Conservation (phyloP, 2,329 filamentous ascomycete genomes). For the Fusarium lateritium region DNA sequence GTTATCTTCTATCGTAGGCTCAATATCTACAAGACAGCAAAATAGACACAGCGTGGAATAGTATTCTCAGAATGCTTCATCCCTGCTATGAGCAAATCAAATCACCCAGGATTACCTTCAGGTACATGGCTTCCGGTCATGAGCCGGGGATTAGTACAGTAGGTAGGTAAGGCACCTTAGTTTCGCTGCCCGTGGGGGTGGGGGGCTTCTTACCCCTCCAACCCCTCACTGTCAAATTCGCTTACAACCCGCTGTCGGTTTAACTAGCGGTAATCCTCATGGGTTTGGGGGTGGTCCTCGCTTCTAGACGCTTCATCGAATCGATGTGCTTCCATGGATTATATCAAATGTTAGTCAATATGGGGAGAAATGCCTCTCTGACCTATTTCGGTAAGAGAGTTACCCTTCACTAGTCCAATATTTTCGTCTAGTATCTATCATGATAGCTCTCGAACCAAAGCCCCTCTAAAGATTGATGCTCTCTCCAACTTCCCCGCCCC, state of each 20-base stretch:
- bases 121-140: slow-evolving; percentile 9
- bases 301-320: slow-evolving; percentile 4
- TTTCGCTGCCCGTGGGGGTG: slow-evolving; percentile 32
- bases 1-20: too few relatives aligned
- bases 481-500: slow-evolving; percentile 35
- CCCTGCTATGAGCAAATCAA: background rate
- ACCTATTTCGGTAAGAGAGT: background rate
- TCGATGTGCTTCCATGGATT: background rate
- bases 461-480: background rate
- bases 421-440: slow-evolving; percentile 7
- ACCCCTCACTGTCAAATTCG: slow-evolving; percentile 22
- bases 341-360: background rate
- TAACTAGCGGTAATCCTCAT: slow-evolving; percentile 10
- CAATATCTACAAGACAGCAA: background rate
- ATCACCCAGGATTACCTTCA: slow-evolving; percentile 12
- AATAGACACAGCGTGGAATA: too few relatives aligned
- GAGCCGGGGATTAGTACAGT: slow-evolving; percentile 8
- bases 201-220: slow-evolving; percentile 23
- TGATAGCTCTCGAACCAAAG: slow-evolving; percentile 5
- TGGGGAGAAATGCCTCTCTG: background rate
- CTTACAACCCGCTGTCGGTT: background rate
- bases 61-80: background rate
- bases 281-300: slow-evolving; percentile 37
- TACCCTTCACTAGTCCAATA: background rate
- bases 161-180: too few relatives aligned